phyloP scores from a whole-genome alignment of 2,329 filamentous ascomycete species.

The Zymoseptoria ardabiliae region DNA sequence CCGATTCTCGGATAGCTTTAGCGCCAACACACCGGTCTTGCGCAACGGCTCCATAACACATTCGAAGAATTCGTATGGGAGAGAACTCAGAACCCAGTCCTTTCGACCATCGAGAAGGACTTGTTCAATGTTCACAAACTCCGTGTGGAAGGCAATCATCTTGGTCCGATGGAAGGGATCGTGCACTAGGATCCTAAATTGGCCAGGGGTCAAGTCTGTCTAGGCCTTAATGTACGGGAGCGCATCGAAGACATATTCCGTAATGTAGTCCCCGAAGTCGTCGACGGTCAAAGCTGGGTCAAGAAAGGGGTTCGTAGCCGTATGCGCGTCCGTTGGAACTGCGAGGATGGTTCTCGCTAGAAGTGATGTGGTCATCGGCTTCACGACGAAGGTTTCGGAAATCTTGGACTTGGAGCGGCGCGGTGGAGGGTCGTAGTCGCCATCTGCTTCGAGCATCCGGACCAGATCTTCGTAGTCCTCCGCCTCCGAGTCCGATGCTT shows the following conservation, averaged over 20 bases:
- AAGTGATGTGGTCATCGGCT: background rate
- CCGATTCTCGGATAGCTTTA: background rate
- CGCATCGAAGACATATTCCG: background rate
- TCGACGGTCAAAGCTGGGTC: background rate
- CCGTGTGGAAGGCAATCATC: background rate
- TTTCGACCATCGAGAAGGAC: background rate
- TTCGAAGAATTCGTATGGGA: background rate
- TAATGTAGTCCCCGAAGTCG: background rate
- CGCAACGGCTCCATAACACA: background rate
- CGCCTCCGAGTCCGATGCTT: too few species aligned
- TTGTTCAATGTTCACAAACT: background rate
- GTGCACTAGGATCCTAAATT: background rate
- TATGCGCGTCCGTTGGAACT: background rate
- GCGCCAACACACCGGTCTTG: background rate
- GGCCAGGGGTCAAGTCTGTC: background rate
- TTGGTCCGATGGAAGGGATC: background rate
- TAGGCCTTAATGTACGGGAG: background rate
- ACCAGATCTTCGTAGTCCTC: too few species aligned
- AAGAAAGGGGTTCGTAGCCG: background rate
- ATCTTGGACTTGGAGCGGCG: too few species aligned
- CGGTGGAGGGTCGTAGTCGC: too few species aligned
- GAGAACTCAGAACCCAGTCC: background rate
- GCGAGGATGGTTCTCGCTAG: background rate
- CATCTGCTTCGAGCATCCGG: too few species aligned
- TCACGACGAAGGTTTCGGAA: background rate